Base-by-base conservation (phyloP, 2,329 filamentous ascomycete genomes). In the Fusarium nurragi region DNA sequence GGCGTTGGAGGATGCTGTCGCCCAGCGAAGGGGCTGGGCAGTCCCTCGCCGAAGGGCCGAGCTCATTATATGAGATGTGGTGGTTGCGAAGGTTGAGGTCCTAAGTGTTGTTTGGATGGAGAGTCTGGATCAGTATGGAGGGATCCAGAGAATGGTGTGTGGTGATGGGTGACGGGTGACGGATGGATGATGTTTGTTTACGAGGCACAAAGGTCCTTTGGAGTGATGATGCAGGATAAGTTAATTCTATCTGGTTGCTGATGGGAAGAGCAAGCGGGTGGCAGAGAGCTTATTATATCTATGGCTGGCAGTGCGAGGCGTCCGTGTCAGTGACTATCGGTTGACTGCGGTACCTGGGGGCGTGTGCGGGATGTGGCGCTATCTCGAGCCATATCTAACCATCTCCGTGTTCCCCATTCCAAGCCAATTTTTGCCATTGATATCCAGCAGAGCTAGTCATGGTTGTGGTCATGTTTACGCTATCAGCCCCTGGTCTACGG, bases 11-110 rank as follows among this genome's bases (percentile, higher is more conserved):
- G 66, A 59, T 19, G 66, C 56, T 37, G 65, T 54, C 39, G 68
- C 66, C 66, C 62, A 68, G 49, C 68, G 68, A 53, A 72, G 68
- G 57, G 69, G 68, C 57, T 58, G 66, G 60, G 56, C 65, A 38
- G 69, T 64, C 55, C 68, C 70, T 71, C 70, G 70, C 51, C 70
- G 57, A 60, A 68, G 69, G 51, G 67, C 70, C 43, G 51, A 54
- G 65, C 66, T 72, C 70, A 72, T 72, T 68, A 56, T 71, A 54
- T 49, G 34, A 55, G 41, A 54, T 54, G 54, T 60, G 32, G 26
- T 44, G 8, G 30, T 25, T 41, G 30, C 26, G 36, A 39, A 12
- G 34, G 30, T 26, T 53, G 23, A 45, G 48, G 22, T 52, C 57
- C 47, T 50, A 66, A 7, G 40, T 47, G 46, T 55, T 50, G 45